Conservation (phyloP, 805 yeast species). For the Wickerhamiella siamensis region DNA sequence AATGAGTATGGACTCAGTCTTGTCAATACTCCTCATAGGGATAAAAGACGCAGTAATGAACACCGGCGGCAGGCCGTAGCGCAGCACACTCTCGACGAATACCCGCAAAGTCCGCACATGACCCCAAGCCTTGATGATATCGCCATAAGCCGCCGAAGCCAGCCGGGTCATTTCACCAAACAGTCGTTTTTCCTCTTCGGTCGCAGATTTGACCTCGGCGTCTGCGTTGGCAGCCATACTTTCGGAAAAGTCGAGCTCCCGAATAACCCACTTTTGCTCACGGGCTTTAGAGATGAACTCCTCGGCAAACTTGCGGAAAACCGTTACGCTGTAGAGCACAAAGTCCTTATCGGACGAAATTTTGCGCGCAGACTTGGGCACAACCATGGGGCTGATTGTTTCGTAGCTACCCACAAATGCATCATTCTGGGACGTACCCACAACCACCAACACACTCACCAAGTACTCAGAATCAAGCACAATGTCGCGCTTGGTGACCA, state of each 20-base stretch:
- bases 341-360: constrained; percentile 65
- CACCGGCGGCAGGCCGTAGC: constrained; percentile 94
- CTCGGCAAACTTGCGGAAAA: constrained; percentile 67
- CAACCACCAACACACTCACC: constrained; percentile 74
- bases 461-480: constrained; percentile 77
- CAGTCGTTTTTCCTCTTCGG: constrained; percentile 56
- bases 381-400: constrained; percentile 62
- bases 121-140: constrained; percentile 72
- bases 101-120: constrained; percentile 79
- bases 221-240: constrained; percentile 54
- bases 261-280: constrained; percentile 79
- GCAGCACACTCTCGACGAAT: constrained; percentile 82
- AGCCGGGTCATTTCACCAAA: constrained; percentile 64
- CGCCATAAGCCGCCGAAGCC: constrained; percentile 79
- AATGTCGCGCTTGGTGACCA: constrained; percentile 71
- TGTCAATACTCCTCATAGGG: constrained; percentile 30
- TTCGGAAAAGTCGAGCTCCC: constrained; percentile 82
- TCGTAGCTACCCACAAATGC: constrained; percentile 65
- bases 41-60: constrained; percentile 46
- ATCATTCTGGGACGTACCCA: constrained; percentile 49
- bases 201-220: constrained; percentile 64
- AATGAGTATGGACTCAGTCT: constrained; percentile 56
- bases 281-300: constrained; percentile 60
- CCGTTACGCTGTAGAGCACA: constrained; percentile 57
- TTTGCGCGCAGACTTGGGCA: constrained; percentile 73